Conservation (phyloP, 2,329 filamentous ascomycete species). For the Trichoderma sp. region DNA sequence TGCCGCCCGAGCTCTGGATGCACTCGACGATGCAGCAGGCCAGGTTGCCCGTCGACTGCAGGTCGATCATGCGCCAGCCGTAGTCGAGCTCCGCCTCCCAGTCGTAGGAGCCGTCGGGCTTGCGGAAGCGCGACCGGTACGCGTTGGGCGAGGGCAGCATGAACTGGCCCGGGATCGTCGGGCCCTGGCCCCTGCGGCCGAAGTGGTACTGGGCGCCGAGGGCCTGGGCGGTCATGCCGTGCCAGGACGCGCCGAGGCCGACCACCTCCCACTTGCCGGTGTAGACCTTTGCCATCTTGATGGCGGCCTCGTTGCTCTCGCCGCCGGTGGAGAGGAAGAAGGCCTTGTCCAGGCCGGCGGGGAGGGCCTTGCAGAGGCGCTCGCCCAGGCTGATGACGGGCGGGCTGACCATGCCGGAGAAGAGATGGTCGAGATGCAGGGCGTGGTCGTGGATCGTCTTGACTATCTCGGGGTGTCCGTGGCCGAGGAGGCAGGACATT, state of each 20-base stretch:
- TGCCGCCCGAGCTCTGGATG: constrained; percentile 61
- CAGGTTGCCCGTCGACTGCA: constrained; percentile 61
- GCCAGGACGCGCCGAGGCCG: constrained; percentile 60
- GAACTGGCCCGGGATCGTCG: constrained; percentile 58
- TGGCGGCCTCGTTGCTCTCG: constrained; percentile 63
- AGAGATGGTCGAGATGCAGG: constrained; percentile 58
- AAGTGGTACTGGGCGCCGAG: constrained; percentile 58
- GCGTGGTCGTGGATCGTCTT: constrained; percentile 53
- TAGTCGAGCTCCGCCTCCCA: constrained; percentile 64
- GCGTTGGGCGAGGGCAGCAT: constrained; percentile 62
- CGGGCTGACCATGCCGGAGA: constrained; percentile 60
- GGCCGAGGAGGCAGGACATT: constrained; percentile 61
- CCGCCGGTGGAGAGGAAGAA: constrained; percentile 62
- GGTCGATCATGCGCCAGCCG: constrained; percentile 63
- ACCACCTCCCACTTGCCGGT: constrained; percentile 69
- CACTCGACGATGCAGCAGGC: constrained; percentile 66
- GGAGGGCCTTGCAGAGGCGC: constrained; percentile 53
- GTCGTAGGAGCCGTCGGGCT: constrained; percentile 61
- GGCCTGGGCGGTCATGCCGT: constrained; percentile 62
- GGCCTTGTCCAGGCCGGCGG: constrained; percentile 54
- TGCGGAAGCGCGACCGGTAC: constrained; percentile 62
- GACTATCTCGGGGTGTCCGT: constrained; percentile 61
- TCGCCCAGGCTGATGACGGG: constrained; percentile 60
- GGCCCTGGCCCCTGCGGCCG: constrained; percentile 53
- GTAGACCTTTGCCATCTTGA: constrained; percentile 65